A percentile compares a stretch with the other conserved stretches of the same genome.
Conservation (phyloP, 2,329 filamentous ascomycete genomes). For the Cordyceps tenuipes region DNA sequence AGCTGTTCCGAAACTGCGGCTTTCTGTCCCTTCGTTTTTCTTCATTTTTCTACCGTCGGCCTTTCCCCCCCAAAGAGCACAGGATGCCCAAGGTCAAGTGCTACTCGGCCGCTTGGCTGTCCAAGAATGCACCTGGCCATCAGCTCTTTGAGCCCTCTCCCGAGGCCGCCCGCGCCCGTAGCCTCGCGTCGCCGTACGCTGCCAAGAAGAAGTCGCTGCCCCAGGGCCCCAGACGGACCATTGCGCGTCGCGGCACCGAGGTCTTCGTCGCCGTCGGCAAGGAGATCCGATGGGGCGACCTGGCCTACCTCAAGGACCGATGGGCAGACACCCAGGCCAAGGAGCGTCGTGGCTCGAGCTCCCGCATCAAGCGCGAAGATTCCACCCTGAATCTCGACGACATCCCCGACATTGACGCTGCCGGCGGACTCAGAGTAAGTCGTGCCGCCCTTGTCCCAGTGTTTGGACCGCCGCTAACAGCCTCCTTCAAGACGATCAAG, state of each 20-base stretch:
- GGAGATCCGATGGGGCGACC: conserved; percentile 85
- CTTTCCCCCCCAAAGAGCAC: neutral
- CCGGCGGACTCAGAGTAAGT: conserved; percentile 28
- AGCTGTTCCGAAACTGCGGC: neutral
- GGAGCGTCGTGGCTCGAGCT: conserved; percentile 24
- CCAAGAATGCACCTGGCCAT: conserved; percentile 66
- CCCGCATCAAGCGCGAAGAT: conserved; percentile 41
- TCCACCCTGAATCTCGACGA: conserved; percentile 30
- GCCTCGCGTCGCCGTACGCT: conserved; percentile 29
- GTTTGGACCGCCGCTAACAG: conserved; percentile 14
- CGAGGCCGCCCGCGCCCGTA: conserved; percentile 31
- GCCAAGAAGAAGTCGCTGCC: conserved; percentile 33
- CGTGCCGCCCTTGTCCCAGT: neutral
- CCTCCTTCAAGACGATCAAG: conserved; percentile 55
- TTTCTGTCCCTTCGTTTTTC: neutral
- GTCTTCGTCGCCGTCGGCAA: conserved; percentile 82
- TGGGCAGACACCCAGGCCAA: conserved; percentile 27
- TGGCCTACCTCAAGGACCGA: conserved; percentile 66
- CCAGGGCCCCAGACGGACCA: conserved; percentile 51
- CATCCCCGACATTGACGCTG: conserved; percentile 19
- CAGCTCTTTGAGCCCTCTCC: conserved; percentile 58
- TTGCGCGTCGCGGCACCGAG: conserved; percentile 77
- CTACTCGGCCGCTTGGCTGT: conserved; percentile 83
- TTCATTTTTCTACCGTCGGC: too few species aligned
- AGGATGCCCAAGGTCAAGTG: conserved; percentile 78